These are phyloP conservation scores for Fusarium napiforme DNA, from an alignment of 2,329 filamentous ascomycete genomes.

Conservation along the genomic window DNA sequence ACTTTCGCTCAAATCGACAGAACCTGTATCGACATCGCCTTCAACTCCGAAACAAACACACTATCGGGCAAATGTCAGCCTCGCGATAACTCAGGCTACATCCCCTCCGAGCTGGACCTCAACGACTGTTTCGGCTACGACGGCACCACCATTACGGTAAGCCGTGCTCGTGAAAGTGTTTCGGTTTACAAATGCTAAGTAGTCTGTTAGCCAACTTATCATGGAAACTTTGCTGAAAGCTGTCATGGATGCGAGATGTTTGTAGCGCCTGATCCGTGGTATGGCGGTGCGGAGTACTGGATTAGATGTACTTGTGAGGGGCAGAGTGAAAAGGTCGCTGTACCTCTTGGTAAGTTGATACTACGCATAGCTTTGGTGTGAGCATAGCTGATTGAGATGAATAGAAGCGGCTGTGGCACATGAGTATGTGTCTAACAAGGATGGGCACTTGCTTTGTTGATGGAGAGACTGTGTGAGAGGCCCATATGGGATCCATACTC, in stretches of 20 bases:
- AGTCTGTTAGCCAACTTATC: neutral
- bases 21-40: slow-evolving; percentile 4
- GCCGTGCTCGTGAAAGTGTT: accelerated
- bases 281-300: neutral
- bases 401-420: slow-evolving; percentile 3
- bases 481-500: too few species aligned
- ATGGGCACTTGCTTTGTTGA: neutral
- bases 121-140: slow-evolving; percentile 17
- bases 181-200: accelerated
- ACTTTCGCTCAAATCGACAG: neutral
- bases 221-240: neutral
- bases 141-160: neutral
- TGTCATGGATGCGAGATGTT: neutral
- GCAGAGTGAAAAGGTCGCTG: neutral
- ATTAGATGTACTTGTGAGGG: neutral
- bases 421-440: slow-evolving; percentile 6
- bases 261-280: slow-evolving; percentile 5
- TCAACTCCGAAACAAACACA: neutral
- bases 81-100: slow-evolving; percentile 7
- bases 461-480: accelerated
- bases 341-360: neutral
- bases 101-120: neutral
- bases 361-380: accelerated
- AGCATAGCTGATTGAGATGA: accelerated
- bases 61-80: neutral